Evolutionary conservation across 108 stramenopile species (phyloP).

Genomic region (Thalassiosira profunda): DNA sequence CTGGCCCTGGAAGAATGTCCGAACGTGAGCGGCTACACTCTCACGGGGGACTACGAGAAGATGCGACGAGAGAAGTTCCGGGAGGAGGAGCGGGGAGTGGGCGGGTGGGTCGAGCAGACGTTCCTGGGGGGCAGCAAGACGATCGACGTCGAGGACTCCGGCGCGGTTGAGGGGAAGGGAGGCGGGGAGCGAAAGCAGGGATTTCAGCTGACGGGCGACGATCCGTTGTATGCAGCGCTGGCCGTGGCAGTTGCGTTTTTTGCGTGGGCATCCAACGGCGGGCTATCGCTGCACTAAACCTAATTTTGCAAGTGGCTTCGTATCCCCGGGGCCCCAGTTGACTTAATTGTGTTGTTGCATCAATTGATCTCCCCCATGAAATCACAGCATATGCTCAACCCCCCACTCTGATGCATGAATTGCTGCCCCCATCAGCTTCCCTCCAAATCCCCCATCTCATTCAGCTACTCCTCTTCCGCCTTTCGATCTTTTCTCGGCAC

Average conservation of each 20-base stretch:
- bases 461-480: constrained; percentile 16
- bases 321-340: too few relatives aligned
- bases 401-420: background rate
- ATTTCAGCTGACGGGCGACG: constrained; percentile 69
- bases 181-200: constrained; percentile 62
- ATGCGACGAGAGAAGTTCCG: constrained; percentile 56
- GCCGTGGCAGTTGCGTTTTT: constrained; percentile 69
- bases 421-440: background rate
- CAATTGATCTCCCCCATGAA: background rate
- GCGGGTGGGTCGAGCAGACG: constrained; percentile 46
- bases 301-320: background rate
- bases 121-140: constrained; percentile 58
- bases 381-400: too few relatives aligned
- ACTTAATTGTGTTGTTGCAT: background rate
- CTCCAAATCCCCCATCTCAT: background rate
- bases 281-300: constrained; percentile 40
- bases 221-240: constrained; percentile 80
- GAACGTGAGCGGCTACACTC: constrained; percentile 61
- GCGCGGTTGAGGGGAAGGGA: constrained; percentile 72
- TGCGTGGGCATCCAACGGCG: constrained; percentile 68
- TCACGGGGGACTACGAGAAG: constrained; percentile 68
- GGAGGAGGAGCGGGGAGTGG: constrained; percentile 53
- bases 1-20: constrained; percentile 71
- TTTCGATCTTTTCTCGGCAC: constrained; percentile 66
- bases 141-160: constrained; percentile 68